Base-by-base conservation (phyloP, 148 eudicot genomes). In the Bassia scoparia region DNA sequence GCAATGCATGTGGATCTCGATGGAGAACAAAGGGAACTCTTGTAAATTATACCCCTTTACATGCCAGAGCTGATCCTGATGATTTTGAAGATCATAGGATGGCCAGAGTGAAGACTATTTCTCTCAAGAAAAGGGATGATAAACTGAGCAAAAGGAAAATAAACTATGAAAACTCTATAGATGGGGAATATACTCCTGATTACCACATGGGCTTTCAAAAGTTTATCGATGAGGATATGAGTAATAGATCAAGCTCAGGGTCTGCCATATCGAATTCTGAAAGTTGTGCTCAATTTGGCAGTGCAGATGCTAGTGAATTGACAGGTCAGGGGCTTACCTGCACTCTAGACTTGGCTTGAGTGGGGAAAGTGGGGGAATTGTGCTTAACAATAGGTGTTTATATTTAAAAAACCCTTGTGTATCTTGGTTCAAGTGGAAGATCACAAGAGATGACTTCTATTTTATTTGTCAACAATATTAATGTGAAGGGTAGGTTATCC, bases 11-110 rank as follows among this genome's bases (percentile, higher is more conserved):
- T 80, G 99, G 99, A 31, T 90, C 99, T 7, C 82, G 99, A 44
- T 95, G 99, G 99, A 90, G 99, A 87, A 95, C 99, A 16, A 95
- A 95, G 78, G 99, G 99, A 72, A 79, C 94, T 56, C 90, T 95
- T 74, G 87, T 72, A 61, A 92, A 92, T 75, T 95, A 95, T 79
- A 92, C 97, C 48, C 99, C 97, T 71, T 80, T 95, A 16, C 99
- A 92, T 85, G 84, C 97, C 62, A 86, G 97, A 72, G 82, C 80
- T 37, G 97, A 91, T 68, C 84, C 85, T 38, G 88, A 87, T 75
- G 88, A 88, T 27, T 80, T 77, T 69, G 99, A 88, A 81, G 96
- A 87, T 73, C 83, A 81, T 61, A 86, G 87, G 72, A 71, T 77
- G 62, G 55, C 83, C 37, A 88, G 83, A 85, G 71, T 81, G 74